Evolutionary conservation across 345 rosid genomes (phyloP).

Genomic region (Murraya paniculata): DNA sequence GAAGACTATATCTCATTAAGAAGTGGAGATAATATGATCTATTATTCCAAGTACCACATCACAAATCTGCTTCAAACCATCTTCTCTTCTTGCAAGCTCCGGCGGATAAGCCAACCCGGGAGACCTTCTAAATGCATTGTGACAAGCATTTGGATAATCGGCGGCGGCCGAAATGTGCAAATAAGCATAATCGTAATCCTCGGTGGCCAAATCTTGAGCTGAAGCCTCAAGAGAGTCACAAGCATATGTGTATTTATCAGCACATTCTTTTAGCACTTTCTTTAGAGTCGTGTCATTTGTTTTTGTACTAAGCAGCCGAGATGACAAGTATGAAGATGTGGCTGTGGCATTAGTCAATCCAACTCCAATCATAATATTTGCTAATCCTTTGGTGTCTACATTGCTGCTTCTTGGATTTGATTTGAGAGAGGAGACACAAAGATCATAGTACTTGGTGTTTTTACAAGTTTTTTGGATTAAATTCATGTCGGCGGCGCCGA

Average conservation of each 20-base stretch:
- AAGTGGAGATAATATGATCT: constrained; percentile 36
- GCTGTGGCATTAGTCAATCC: constrained; percentile 67
- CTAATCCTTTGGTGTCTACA: constrained; percentile 65
- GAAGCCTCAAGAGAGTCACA: constrained; percentile 54
- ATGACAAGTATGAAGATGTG: constrained; percentile 60
- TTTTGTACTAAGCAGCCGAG: constrained; percentile 20
- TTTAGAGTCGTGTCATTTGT: constrained; percentile 29
- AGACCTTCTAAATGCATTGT: constrained; percentile 46
- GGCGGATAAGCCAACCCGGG: constrained; percentile 49
- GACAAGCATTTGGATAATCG: constrained; percentile 75
- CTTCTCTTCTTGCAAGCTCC: constrained; percentile 61
- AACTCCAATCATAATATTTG: constrained; percentile 51
- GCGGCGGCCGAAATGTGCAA: constrained; percentile 63
- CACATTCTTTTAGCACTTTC: constrained; percentile 54
- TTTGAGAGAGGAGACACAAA: constrained; percentile 72
- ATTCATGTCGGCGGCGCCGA: constrained; percentile 23
- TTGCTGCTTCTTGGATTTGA: constrained; percentile 54
- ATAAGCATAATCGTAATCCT: constrained; percentile 67
- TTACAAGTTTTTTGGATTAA: constrained; percentile 67
- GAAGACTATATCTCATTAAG: background rate
- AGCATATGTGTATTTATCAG: constrained; percentile 61
- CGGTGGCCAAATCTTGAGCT: constrained; percentile 41
- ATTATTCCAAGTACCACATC: constrained; percentile 65
- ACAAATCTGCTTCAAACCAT: constrained; percentile 65
- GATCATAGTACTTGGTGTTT: constrained; percentile 58